Conservation (phyloP, 2,329 filamentous ascomycete species). For the Exophiala phaeomuriformis region DNA sequence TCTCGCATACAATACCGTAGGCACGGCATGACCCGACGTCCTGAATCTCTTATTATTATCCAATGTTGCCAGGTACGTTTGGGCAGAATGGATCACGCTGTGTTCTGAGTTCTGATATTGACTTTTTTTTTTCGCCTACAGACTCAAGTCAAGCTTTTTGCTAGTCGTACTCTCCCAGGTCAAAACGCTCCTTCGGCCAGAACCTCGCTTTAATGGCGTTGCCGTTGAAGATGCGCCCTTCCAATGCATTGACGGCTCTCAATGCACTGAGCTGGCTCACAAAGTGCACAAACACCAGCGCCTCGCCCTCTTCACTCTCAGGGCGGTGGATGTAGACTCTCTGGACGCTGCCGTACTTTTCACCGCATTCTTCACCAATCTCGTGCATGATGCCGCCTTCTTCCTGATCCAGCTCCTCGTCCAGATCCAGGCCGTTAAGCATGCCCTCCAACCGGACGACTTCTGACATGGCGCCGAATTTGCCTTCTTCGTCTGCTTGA, state of each 20-base stretch:
- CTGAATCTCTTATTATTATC: too few species aligned
- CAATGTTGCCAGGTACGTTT: too few species aligned
- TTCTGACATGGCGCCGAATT: conserved; percentile 66
- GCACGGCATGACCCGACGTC: too few species aligned
- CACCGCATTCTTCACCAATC: conserved; percentile 86
- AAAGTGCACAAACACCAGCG: conserved; percentile 87
- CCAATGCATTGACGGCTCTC: conserved; percentile 78
- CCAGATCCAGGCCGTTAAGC: conserved; percentile 76
- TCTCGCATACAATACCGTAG: too few species aligned
- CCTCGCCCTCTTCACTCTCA: conserved; percentile 38
- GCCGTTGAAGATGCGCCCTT: conserved; percentile 81
- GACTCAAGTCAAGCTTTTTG: not conserved
- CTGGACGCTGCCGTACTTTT: conserved; percentile 81
- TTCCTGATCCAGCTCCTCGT: conserved; percentile 62
- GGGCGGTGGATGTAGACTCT: conserved; percentile 57
- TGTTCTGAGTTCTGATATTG: too few species aligned
- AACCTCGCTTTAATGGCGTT: conserved; percentile 76
- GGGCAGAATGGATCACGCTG: too few species aligned
- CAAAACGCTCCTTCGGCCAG: conserved; percentile 76
- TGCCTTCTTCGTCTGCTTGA: conserved; percentile 42
- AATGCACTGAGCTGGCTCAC: conserved; percentile 76
- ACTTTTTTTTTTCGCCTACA: not conserved
- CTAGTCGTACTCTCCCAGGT: conserved; percentile 33
- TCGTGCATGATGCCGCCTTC: conserved; percentile 71
- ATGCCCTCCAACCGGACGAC: conserved; percentile 79